Conservation (phyloP, 805 yeast species). For the Saccharomycopsis malanga region DNA sequence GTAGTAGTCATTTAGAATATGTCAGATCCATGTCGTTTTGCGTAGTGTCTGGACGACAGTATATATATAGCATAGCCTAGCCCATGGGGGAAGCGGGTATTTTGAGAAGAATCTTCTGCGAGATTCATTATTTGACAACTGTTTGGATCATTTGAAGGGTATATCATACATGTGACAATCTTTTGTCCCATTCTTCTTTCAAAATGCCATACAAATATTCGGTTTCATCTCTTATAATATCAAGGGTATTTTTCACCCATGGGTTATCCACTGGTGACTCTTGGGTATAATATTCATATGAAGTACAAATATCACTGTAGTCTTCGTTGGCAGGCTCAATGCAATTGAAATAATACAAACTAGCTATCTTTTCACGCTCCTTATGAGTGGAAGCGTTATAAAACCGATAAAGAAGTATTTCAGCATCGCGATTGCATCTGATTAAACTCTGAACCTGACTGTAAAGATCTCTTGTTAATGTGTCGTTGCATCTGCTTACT, state of each 20-base stretch:
- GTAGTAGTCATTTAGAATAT: too few relatives aligned
- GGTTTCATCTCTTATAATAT: background rate
- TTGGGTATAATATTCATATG: conserved; percentile 3
- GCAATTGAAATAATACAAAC: conserved; percentile 3
- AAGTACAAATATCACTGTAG: conserved; percentile 1
- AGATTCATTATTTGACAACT: too few relatives aligned
- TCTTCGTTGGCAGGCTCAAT: conserved; percentile 5
- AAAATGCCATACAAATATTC: background rate
- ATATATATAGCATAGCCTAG: too few relatives aligned
- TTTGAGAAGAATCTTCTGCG: too few relatives aligned
- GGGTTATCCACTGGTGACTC: background rate
- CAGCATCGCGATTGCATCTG: background rate
- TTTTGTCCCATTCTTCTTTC: background rate
- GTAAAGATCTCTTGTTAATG: background rate
- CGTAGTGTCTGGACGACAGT: too few relatives aligned
- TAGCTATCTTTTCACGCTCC: background rate
- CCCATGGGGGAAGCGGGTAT: too few relatives aligned
- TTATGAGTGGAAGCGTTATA: background rate
- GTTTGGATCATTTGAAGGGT: too few relatives aligned
- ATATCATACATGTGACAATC: background rate
- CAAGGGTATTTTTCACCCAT: background rate
- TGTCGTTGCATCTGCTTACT: background rate
- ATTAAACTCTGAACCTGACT: background rate
- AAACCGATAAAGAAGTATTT: background rate
- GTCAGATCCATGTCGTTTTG: too few relatives aligned